phyloP scores from a whole-genome alignment of 148 eudicot species.

The Chenopodium berlandieri region DNA sequence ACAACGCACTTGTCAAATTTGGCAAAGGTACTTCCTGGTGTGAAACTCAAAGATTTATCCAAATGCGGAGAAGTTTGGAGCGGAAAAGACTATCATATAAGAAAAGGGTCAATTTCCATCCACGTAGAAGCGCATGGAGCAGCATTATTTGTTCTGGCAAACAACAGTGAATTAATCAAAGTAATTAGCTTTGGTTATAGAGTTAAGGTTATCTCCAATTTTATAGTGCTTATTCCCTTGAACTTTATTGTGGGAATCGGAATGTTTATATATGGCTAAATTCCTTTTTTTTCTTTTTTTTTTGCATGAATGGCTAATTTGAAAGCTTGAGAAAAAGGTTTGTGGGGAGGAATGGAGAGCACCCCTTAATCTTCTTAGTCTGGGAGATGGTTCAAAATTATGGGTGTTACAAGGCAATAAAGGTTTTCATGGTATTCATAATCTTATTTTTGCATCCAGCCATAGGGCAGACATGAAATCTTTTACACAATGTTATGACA shows the following conservation, averaged over 20 bases:
- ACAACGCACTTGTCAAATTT: constrained; percentile 50
- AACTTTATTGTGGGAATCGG: background rate
- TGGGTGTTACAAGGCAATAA: no score
- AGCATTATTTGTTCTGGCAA: constrained; percentile 49
- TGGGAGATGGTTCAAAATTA: background rate
- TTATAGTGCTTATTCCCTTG: background rate
- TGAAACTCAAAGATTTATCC: constrained; percentile 33
- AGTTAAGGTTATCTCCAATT: background rate
- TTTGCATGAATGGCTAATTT: no score
- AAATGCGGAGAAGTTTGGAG: constrained; percentile 73
- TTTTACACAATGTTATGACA: no score
- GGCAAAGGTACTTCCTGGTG: constrained; percentile 45
- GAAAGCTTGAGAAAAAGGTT: background rate
- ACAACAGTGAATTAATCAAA: background rate
- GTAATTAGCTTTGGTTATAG: background rate
- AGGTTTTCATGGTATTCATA: background rate
- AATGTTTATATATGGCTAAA: background rate
- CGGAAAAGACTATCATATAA: constrained; percentile 38
- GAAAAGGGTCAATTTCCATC: constrained; percentile 39
- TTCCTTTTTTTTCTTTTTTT: no score
- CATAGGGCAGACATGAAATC: no score
- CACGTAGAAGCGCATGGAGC: constrained; percentile 66
- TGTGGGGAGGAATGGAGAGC: background rate
- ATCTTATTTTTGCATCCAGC: no score
- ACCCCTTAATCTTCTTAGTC: background rate